phyloP scores from a whole-genome alignment of 2,329 filamentous ascomycete species.

The Grosmannia clavigera region DNA sequence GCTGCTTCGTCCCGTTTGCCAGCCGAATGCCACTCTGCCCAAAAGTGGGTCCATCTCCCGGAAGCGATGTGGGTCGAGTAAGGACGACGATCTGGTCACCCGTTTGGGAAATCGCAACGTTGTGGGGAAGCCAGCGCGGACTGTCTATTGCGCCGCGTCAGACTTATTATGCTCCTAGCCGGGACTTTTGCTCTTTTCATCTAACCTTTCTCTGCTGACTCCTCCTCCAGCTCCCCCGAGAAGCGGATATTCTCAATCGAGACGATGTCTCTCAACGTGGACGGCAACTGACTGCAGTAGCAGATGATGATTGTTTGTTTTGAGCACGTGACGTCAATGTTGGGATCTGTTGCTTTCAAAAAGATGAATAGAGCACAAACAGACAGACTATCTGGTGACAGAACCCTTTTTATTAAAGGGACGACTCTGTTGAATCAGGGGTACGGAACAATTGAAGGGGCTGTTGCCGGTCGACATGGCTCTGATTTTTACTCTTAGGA shows the following conservation, averaged over 20 bases:
- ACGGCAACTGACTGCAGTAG: neutral
- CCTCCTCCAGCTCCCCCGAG: conserved; percentile 33
- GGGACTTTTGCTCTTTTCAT: neutral
- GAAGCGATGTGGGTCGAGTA: neutral
- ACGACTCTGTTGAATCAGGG: too few species aligned
- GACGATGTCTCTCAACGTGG: conserved; percentile 12
- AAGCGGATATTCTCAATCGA: conserved; percentile 29
- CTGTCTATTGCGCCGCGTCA: neutral
- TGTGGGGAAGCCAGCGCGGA: neutral
- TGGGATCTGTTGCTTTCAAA: too few species aligned
- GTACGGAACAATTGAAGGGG: too few species aligned
- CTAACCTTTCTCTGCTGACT: conserved; percentile 4
- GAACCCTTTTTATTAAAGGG: too few species aligned
- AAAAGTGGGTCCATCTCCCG: neutral
- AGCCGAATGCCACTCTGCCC: neutral
- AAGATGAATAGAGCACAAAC: too few species aligned
- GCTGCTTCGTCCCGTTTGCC: neutral
- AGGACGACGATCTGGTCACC: conserved; percentile 2
- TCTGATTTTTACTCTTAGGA: too few species aligned
- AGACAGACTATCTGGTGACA: too few species aligned
- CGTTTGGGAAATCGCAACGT: neutral
- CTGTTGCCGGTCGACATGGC: too few species aligned
- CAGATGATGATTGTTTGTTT: too few species aligned
- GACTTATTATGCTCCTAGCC: neutral
- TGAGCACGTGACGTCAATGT: too few species aligned